phyloP scores from a whole-genome alignment of 352 stramenopile species.

The Aphanomyces cochlioides region DNA sequence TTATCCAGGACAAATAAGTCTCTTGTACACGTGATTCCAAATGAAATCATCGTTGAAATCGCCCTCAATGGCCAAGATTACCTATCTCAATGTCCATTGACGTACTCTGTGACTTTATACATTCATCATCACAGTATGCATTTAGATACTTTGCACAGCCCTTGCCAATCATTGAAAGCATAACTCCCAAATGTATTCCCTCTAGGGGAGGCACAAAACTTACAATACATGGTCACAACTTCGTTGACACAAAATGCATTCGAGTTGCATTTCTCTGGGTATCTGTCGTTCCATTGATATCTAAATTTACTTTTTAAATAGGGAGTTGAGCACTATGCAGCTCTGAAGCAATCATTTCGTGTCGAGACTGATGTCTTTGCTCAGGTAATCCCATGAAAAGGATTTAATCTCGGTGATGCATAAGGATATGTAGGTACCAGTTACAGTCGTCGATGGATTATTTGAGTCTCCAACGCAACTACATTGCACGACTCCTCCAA shows the following conservation, averaged over 20 bases:
- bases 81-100: slow-evolving; percentile 42
- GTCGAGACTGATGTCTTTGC: slow-evolving; percentile 14
- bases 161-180: slow-evolving; percentile 39
- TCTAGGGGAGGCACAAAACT: slow-evolving; percentile 21
- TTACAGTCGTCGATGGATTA: slow-evolving; percentile 50
- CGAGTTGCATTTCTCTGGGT: slow-evolving; percentile 46
- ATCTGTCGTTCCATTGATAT: background rate
- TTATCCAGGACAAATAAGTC: too few relatives aligned
- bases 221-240: slow-evolving; percentile 41
- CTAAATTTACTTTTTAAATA: background rate
- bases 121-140: slow-evolving; percentile 22
- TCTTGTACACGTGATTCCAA: slow-evolving; percentile 36
- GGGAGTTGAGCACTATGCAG: slow-evolving; percentile 28
- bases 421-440: slow-evolving; percentile 23
- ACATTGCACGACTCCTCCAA: slow-evolving; percentile 42
- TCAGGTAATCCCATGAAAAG: background rate
- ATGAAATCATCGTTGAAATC: slow-evolving; percentile 49
- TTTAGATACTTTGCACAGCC: slow-evolving; percentile 38
- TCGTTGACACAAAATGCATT: slow-evolving; percentile 42
- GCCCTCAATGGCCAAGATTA: slow-evolving; percentile 69
- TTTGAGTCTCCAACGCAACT: slow-evolving; percentile 48
- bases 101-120: slow-evolving; percentile 40
- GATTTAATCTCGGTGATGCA: background rate
- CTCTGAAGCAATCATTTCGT: slow-evolving; percentile 23
- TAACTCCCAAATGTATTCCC: slow-evolving; percentile 26